Base-by-base conservation (phyloP, 306 rosid species). In the Styphnolobium japonicum region DNA sequence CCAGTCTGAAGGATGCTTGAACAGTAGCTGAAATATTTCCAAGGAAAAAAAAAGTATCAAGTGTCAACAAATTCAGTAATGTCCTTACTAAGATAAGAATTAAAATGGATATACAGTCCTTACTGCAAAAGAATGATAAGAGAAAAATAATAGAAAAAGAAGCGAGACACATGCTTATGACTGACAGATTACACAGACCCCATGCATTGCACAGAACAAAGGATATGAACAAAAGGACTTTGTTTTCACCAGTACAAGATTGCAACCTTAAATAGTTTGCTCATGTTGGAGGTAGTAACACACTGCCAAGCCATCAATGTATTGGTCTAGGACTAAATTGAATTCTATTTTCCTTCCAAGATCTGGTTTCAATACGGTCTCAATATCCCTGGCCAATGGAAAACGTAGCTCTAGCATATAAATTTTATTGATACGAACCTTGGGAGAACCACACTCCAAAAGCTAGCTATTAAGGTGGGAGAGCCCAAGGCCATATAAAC, bases 1-100 rank as follows among this genome's bases (percentile, higher is more conserved):
- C 93, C 82, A 95, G 89, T 68, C 83, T 86, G 87, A 91, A 89
- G 90, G 86, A 91, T 39, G 89, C 94, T 84, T 95, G 92, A 76
- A 88, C 92, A 58, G 88, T 62, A 58, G 98, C 98, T 95, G 98
- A 23, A 73, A 77, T 39, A 56, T 77, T 62, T 75, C 71, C 71
- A 75, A 63, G 45, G 16, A 11, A 71, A 80, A 34, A 58, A 7
- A 68, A 27, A 53, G 29, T 18, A 52, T 16, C 60, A 21, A 52
- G 64, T 11, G 37, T 33, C 15, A 39, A 37, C 10, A 37, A 55
- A 10, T 10, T 16, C 37, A 57, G 7, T 15, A 27, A 25, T 4
- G 64, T 25, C 18, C n/a, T n/a, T n/a, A 27, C 18, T 25, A 10
- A 27, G 37, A 57, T 57, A 25, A 57, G 64, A 7, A 25, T 57